Evolutionary conservation across 371 early-diverging fungal genomes (phyloP).

Genomic region (Mucor indicus): DNA sequence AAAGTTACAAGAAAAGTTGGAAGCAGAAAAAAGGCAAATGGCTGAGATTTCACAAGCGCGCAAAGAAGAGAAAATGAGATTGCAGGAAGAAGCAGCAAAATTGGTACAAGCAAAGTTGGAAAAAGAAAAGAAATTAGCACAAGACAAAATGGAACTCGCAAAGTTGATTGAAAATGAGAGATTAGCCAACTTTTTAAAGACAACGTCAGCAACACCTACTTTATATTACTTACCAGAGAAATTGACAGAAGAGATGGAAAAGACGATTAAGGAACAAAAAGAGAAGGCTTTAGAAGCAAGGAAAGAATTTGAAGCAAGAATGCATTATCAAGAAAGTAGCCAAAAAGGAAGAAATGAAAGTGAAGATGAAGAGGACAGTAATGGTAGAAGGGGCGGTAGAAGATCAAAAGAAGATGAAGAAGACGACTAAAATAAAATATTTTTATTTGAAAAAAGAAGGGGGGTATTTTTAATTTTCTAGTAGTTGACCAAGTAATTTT

Average conservation of each 20-base stretch:
- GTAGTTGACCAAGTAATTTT: conserved; percentile 15
- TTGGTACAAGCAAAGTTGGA: conserved; percentile 22
- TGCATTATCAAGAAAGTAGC: not conserved
- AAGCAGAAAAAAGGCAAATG: conserved; percentile 43
- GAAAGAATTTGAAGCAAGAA: conserved; percentile 20
- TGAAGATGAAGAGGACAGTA: not conserved
- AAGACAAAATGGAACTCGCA: conserved; percentile 13
- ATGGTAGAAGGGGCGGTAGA: not conserved
- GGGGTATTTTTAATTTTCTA: conserved; percentile 2
- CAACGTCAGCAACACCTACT: conserved; percentile 32
- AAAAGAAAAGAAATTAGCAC: conserved; percentile 21
- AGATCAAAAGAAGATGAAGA: too few species aligned
- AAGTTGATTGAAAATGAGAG: conserved; percentile 19
- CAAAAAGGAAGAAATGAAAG: conserved; percentile 1
- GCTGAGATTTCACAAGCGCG: conserved; percentile 38
- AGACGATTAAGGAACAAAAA: conserved; percentile 24
- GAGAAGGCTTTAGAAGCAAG: conserved; percentile 17
- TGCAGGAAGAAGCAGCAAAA: conserved; percentile 17
- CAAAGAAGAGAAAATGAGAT: conserved; percentile 34
- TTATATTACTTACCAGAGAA: conserved; percentile 53
- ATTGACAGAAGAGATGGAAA: conserved; percentile 26
- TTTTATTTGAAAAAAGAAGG: not conserved
- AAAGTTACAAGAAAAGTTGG: conserved; percentile 48
- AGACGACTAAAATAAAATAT: too few species aligned
- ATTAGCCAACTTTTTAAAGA: conserved; percentile 42